Conservation (phyloP, 2,329 filamentous ascomycete species). For the Malbranchea cinnamomea region DNA sequence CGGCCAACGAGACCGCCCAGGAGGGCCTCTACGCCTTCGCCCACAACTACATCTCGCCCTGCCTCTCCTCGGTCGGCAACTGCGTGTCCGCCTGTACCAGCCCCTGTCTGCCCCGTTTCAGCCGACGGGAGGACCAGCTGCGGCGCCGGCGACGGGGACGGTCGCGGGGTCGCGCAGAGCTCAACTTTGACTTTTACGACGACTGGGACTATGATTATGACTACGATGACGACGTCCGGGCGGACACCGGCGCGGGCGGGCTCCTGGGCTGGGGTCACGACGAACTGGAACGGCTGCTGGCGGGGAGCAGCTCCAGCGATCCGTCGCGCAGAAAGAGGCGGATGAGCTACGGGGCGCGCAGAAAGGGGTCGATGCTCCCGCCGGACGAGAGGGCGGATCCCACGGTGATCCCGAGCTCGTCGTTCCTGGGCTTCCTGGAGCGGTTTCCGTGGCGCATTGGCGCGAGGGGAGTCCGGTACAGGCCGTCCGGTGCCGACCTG, state of each 20-base stretch:
- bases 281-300: slow-evolving; percentile 71
- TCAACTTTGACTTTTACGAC: slow-evolving; percentile 93
- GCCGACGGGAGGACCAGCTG: slow-evolving; percentile 57
- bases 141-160: slow-evolving; percentile 51
- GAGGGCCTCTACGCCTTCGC: slow-evolving; percentile 80
- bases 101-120: slow-evolving; percentile 49
- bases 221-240: too few relatives aligned
- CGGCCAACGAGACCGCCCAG: slow-evolving; percentile 81
- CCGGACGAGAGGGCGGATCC: slow-evolving; percentile 49
- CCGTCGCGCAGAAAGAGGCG: slow-evolving; percentile 60
- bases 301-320: slow-evolving; percentile 41
- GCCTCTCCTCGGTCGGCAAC: slow-evolving; percentile 50
- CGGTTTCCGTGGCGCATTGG: slow-evolving; percentile 75
- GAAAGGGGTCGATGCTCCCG: slow-evolving; percentile 39
- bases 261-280: slow-evolving; percentile 67
- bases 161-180: slow-evolving; percentile 51
- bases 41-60: slow-evolving; percentile 72
- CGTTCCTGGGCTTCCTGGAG: slow-evolving; percentile 70
- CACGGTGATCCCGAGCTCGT: slow-evolving; percentile 78
- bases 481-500: slow-evolving; percentile 77
- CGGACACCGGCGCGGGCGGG: slow-evolving; percentile 40
- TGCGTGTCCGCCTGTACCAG: slow-evolving; percentile 57
- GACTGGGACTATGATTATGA: slow-evolving; percentile 66
- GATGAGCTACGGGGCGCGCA: slow-evolving; percentile 74
- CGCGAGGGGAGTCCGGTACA: slow-evolving; percentile 63